Base-by-base conservation (phyloP, 164 flowering plant species). In the Stephania yunnanensis region DNA sequence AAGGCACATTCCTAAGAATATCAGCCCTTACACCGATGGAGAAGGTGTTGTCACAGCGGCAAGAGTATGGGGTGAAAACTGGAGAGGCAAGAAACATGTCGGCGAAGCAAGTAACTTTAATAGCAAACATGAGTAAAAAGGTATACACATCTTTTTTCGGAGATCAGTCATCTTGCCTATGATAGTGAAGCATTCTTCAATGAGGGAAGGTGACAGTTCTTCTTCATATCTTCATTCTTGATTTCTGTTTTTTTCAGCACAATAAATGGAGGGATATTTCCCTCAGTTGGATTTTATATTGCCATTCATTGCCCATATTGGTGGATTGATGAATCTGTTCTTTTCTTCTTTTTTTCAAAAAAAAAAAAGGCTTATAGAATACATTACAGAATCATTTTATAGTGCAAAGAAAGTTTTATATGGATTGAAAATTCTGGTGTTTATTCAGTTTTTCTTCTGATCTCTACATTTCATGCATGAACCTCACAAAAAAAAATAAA, bases 41-140 rank as follows among this genome's bases (percentile, higher is more conserved):
- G 94, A 89, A 76, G 87, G 90, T 36, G 92, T 89, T 7, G 90
- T 90, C 55, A 91, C 97, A 15, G 90, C 87, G 74, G 92, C 93
- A 2, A 89, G 88, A 78, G 89, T 90, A 46, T 89, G 92, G 94
- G 91, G 91, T 46, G 92, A 90, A 79, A 87, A 90, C 68, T 87
- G 89, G 92, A 88, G 91, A 68, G 94, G 84, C 82, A 88, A 80
- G 75, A 86, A 87, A 78, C 84, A 86, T 50, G 84, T 85, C 36
- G 85, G 81, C 72, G 81, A 80, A 6, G 66, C 75, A 74, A 19
- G 88, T 48, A 89, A 91, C 83, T 92, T 89, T 79, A 93, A 92
- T 68, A 82, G 87, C 70, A 78, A 93, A 73, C 82, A 85, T 65
- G 91, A 87, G 79, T 87, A 67, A 82, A 46, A 13, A 48, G 46